Evolutionary conservation across 306 rosid species (phyloP), one percentile per base, ranked within the genome.

Genomic region (Gillenia trifoliata): DNA sequence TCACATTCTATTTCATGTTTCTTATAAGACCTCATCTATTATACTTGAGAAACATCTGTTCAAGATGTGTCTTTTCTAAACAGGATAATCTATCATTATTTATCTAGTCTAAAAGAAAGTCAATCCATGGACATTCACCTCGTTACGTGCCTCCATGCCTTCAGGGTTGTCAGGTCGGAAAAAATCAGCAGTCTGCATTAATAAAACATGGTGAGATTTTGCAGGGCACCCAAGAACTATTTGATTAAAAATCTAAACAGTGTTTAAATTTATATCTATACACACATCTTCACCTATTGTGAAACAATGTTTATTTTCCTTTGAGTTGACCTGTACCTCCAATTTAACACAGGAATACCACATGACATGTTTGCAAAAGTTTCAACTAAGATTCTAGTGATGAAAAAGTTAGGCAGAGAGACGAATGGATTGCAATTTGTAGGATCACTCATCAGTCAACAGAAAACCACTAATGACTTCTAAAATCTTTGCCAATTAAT

Each of bases 161-260:
- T 94, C 99, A 11, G 97, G 93, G 84, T 94, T 94, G 81, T 94
- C 99, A 74, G 97, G 89, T 82, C 97, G 90, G 78, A 91, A 94
- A 85, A 92, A 94, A 80, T 92, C 99, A 64, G 99, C 99, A 56
- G 85, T 73, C 99, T 94, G 92, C 91, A 85, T 16, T 56, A 62
- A 82, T n/a, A 81, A 77, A 70, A 64, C 57, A 55, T 70, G 65
- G 77, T 59, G 45, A 72, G 67, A 41, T 40, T 28, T 56, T 33
- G 34, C 20, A 71, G 34, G 41, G 29, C 66, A 57, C 76, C 25
- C 56, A 38, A 26, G 25, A 26, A 72, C 28, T 57, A 38, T 28
- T n/a, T 26, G 33, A 49, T 23, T 54, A 22, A 1, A 55, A 34
- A 71, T 22, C 33, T 22, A 55, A 55, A 55, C 25, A 34, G 25